Base-by-base conservation (phyloP, 2,329 filamentous ascomycete species). In the Macrophomina phaseolina region DNA sequence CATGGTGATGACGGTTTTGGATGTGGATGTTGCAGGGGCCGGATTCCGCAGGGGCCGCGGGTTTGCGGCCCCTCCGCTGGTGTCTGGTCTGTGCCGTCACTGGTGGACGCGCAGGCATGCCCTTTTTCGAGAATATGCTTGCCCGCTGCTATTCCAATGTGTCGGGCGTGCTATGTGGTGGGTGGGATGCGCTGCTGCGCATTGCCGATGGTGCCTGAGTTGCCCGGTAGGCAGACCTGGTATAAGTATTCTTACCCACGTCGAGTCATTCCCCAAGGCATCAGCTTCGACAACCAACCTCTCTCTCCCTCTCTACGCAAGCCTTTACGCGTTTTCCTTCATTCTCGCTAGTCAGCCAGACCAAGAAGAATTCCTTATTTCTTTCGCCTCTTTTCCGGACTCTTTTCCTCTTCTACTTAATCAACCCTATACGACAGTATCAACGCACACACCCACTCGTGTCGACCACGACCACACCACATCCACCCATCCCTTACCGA, bases 251-350 rank as follows among this genome's bases (percentile, higher is more conserved):
- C 30, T 49, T 45, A 23, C 58, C 45, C 58, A 28, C 58, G 58
- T 62, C 58, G 58, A 62, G 58, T 62, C 58, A 62, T 62, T 49
- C 36, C 42, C 30, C 42, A 62, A 62, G 58, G 58, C 58, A 62
- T 62, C 58, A 62, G 58, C 58, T 62, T 62, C 45, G 5, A 28
- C 36, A 49, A 32, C 58, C 58, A 28, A 36, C 58, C 45, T 62
- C 45, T 62, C 58, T 49, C 58, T 62, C 48, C 55, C 55, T 46
- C 40, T 34, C 55, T 9, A 45, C 40, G 4, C 56, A 49, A 32
- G 12, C 42, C 30, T 49, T 48, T 40, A 62, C 58, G 58, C 14
- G 45, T 48, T 48, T 45, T 16, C 32, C 30, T 38, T 52, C 11
- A 28, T 52, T 30, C 11, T 16, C 23, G 5, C 49, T 45, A 28